Evolutionary conservation across 2,329 filamentous ascomycete species (phyloP), one percentile per base, ranked within the genome.

Genomic region (Lecanicillium sp.): DNA sequence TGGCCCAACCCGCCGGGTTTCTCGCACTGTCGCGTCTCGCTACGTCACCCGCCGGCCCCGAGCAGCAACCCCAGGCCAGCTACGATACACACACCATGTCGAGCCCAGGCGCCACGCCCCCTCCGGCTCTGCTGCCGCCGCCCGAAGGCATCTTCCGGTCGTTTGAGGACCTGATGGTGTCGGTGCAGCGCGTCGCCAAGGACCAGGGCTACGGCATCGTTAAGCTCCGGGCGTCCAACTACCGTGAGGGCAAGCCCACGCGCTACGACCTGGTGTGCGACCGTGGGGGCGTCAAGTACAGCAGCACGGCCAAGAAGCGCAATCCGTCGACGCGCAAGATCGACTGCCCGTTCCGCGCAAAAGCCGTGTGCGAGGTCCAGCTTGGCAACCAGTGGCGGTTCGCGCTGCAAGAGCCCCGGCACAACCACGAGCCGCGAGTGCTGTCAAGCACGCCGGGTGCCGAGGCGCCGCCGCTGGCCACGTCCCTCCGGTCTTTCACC

Each of bases 361-460:
- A 82, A 65, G 78, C 78, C 20, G 78, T 82, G 19, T 82, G 78
- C 53, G 78, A 82, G 58, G 78, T 82, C 6, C 77, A 80, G 60
- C 67, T 82, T 10, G 74, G 74, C 35, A 79, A 81, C 52, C 78
- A 81, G 62, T 82, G 78, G 78, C 75, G 78, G n/a, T 82, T 82
- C 53, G 75, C 74, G 7, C 73, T 82, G 10, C 78, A 81, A 51
- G 76, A 80, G 49, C 62, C 70, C n/a, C 69, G 77, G 12, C 78
- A 82, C 59, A 82, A 82, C 60, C 78, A 82, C 58, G 78, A 81
- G 55, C 74, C 78, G 26, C 75, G 78, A 51, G 65, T 78, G 42
- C 70, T 75, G 8, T 72, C 75, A 15, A 74, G 73, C 29, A 69
- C 71, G 1, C 72, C 76, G 2, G 76, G 77, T 21, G 74, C 78